phyloP scores from a whole-genome alignment of 1,284 basidiomycete species.

The Cutaneotrichosporon curvatum region DNA sequence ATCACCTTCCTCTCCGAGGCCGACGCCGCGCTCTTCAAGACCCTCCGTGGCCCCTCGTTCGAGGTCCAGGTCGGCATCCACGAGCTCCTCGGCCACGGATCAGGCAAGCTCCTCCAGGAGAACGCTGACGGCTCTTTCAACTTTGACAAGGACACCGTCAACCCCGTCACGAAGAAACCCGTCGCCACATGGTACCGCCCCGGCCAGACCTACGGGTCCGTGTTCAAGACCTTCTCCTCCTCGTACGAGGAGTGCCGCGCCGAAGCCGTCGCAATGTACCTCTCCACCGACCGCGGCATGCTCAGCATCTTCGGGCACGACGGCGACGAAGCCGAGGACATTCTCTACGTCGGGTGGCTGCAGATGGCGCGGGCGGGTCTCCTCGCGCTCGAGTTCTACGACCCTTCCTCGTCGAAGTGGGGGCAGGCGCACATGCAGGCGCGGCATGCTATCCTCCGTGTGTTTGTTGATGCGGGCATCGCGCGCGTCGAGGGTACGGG shows the following conservation, averaged over 20 bases:
- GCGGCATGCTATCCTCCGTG: slow-evolving; percentile 16
- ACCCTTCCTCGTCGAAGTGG: slow-evolving; percentile 69
- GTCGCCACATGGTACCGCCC: slow-evolving; percentile 16
- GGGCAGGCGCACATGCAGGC: slow-evolving; percentile 81
- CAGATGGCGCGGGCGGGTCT: slow-evolving; percentile 76
- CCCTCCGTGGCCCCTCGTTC: slow-evolving; percentile 15
- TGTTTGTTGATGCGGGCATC: slow-evolving; percentile 12
- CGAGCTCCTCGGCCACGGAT: slow-evolving; percentile 19
- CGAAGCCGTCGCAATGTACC: slow-evolving; percentile 17
- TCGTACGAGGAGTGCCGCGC: slow-evolving; percentile 19
- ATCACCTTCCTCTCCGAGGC: slow-evolving; percentile 15
- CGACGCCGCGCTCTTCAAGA: slow-evolving; percentile 12
- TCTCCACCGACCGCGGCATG: slow-evolving; percentile 11
- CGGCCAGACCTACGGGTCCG: slow-evolving; percentile 15
- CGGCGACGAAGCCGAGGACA: slow-evolving; percentile 45
- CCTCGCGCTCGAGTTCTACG: slow-evolving; percentile 71
- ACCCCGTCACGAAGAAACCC: slow-evolving; percentile 15
- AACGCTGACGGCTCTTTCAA: slow-evolving; percentile 13
- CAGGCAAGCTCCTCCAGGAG: slow-evolving; percentile 16
- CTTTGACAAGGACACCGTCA: slow-evolving; percentile 12
- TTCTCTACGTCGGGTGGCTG: slow-evolving; percentile 72
- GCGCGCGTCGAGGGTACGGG: slow-evolving; percentile 7
- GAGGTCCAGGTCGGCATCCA: slow-evolving; percentile 21
- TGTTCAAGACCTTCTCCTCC: slow-evolving; percentile 12
- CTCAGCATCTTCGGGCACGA: slow-evolving; percentile 17